Evolutionary conservation across 148 eudicot species (phyloP).

Genomic region (Rhododendron kiyosumense): DNA sequence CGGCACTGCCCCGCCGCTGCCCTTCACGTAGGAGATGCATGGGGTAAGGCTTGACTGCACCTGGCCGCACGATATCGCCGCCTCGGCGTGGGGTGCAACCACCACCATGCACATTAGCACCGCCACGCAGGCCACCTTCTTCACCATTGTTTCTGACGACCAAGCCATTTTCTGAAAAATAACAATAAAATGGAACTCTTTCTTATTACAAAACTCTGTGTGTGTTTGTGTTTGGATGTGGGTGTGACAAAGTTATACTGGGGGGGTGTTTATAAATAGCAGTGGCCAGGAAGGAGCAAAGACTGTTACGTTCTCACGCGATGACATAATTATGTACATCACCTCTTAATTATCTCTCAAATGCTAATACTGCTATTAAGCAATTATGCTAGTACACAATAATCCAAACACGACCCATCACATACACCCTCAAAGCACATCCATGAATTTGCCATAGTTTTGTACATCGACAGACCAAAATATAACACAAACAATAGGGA

Average conservation of each 20-base stretch:
- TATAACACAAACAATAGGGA: too few species aligned
- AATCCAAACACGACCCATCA: too few species aligned
- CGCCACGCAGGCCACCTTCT: slow-evolving; percentile 20
- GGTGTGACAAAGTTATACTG: not conserved
- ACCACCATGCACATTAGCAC: slow-evolving; percentile 33
- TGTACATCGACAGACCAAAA: too few species aligned
- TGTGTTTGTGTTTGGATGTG: too few species aligned
- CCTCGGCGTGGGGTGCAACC: slow-evolving; percentile 30
- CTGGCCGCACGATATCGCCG: slow-evolving; percentile 30
- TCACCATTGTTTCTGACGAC: not conserved
- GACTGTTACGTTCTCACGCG: too few species aligned
- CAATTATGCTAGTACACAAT: too few species aligned
- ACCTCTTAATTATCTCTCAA: too few species aligned
- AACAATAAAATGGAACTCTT: not conserved
- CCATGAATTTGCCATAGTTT: too few species aligned
- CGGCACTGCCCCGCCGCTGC: not conserved
- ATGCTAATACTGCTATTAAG: too few species aligned
- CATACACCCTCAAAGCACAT: too few species aligned
- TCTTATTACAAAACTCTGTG: too few species aligned
- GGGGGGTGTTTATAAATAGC: not conserved
- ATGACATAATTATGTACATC: too few species aligned
- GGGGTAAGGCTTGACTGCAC: slow-evolving; percentile 13
- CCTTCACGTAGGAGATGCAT: slow-evolving; percentile 29
- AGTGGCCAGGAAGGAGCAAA: not conserved
- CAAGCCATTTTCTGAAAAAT: not conserved